A percentile compares a stretch with the other conserved stretches of the same genome.
These are phyloP conservation scores for Paramecium biaurelia DNA, from an alignment of 73 alveolate genomes.

Conservation along the genomic window DNA sequence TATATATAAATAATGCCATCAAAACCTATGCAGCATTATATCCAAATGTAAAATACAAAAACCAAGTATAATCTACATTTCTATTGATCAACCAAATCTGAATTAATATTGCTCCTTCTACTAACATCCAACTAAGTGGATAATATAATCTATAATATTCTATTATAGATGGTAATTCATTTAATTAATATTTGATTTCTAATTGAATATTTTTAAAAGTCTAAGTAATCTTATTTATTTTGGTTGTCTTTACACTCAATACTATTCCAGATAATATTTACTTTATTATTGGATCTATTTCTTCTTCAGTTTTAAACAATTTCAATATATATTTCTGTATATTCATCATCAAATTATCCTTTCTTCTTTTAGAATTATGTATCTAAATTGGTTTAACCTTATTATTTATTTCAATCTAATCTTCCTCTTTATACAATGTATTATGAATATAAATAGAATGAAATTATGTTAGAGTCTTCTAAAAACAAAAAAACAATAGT, in stretches of 20 bases:
- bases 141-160: background rate
- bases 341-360: background rate
- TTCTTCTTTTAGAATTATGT: background rate
- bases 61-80: background rate
- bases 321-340: background rate
- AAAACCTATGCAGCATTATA: background rate
- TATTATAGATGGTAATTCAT: background rate
- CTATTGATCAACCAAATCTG: background rate
- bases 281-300: constrained; percentile 5
- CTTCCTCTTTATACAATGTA: background rate
- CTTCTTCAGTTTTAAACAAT: constrained; percentile 33
- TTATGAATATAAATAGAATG: background rate
- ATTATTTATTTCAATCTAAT: background rate
- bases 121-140: constrained; percentile 22
- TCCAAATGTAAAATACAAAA: background rate
- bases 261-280: background rate
- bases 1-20: background rate
- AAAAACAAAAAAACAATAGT: background rate
- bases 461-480: background rate
- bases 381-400: background rate
- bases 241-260: constrained; percentile 4
- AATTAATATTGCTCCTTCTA: constrained; percentile 15
- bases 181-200: background rate
- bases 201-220: background rate
- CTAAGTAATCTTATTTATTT: background rate